phyloP scores from a whole-genome alignment of 129 eudicot genomes.

The Cynara cardunculus region DNA sequence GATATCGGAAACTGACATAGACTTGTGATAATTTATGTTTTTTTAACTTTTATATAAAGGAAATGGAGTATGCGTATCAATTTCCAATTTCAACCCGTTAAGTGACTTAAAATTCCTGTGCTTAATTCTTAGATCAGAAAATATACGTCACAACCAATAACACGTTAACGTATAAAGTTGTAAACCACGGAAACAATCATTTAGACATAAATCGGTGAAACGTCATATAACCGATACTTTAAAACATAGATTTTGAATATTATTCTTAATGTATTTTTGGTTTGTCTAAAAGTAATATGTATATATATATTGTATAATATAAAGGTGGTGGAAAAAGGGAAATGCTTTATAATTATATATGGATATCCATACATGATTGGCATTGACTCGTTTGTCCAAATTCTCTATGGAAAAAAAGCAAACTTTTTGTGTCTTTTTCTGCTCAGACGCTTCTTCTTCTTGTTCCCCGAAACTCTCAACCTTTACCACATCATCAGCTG shows the following conservation, averaged over 20 bases:
- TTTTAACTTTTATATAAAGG: background rate
- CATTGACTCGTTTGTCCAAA: slow-evolving; percentile 61
- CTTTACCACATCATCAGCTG: background rate
- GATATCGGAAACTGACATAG: slow-evolving; percentile 9
- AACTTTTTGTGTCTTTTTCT: slow-evolving; percentile 31
- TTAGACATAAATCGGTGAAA: background rate
- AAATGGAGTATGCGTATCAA: background rate
- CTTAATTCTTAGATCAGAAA: too few relatives aligned
- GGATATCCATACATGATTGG: slow-evolving; percentile 42
- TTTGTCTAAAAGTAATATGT: background rate
- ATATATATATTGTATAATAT: slow-evolving; percentile 6
- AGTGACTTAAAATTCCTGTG: background rate
- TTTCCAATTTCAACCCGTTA: background rate
- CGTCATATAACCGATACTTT: background rate
- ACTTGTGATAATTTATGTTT: background rate
- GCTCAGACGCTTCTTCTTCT: slow-evolving; percentile 27
- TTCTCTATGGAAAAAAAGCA: slow-evolving; percentile 32
- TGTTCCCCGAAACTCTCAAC: slow-evolving; percentile 25
- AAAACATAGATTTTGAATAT: background rate
- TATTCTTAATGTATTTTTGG: background rate
- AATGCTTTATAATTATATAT: slow-evolving; percentile 18
- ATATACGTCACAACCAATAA: too few relatives aligned
- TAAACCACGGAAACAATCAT: background rate
- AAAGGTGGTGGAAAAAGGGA: slow-evolving; percentile 23
- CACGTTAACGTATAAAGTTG: too few relatives aligned